These are phyloP conservation scores for Aspergillus nomiae DNA, from an alignment of 2,329 filamentous ascomycete genomes.

Conservation along the genomic window DNA sequence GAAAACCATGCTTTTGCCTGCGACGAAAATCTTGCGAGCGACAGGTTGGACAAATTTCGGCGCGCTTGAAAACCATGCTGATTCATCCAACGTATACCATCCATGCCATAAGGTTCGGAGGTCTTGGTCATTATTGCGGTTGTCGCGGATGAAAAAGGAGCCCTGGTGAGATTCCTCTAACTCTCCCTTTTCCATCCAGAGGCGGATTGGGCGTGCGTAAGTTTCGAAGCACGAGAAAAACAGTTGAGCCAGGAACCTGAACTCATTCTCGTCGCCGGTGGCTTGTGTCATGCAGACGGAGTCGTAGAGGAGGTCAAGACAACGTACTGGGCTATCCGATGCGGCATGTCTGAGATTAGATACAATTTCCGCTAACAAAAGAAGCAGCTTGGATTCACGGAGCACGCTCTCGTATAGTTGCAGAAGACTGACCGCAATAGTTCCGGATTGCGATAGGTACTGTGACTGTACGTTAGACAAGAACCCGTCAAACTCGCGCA, in stretches of 20 bases:
- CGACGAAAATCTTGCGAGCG: constrained; percentile 74
- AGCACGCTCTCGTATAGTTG: constrained; percentile 62
- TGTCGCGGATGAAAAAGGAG: constrained; percentile 73
- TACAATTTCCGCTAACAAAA: constrained; percentile 64
- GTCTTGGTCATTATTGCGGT: constrained; percentile 56
- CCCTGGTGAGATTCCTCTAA: constrained; percentile 63
- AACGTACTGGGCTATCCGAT: constrained; percentile 62
- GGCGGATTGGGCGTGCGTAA: constrained; percentile 76
- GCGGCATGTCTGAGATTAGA: constrained; percentile 53
- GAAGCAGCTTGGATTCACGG: constrained; percentile 56
- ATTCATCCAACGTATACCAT: constrained; percentile 67
- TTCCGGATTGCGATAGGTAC: constrained; percentile 57
- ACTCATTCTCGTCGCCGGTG: constrained; percentile 63
- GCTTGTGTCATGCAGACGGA: constrained; percentile 70
- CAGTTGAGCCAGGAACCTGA: constrained; percentile 64
- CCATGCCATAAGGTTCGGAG: constrained; percentile 73
- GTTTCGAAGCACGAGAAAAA: constrained; percentile 82
- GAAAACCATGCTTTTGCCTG: constrained; percentile 85
- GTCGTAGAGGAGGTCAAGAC: constrained; percentile 77
- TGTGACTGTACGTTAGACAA: constrained; percentile 63
- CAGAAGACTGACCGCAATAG: constrained; percentile 68
- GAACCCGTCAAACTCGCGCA: constrained; percentile 60
- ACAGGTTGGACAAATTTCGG: constrained; percentile 74
- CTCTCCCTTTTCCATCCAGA: constrained; percentile 82
- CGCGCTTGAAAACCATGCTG: constrained; percentile 62